Conservation (phyloP, 108 stramenopile species). For the Tribonema minus region DNA sequence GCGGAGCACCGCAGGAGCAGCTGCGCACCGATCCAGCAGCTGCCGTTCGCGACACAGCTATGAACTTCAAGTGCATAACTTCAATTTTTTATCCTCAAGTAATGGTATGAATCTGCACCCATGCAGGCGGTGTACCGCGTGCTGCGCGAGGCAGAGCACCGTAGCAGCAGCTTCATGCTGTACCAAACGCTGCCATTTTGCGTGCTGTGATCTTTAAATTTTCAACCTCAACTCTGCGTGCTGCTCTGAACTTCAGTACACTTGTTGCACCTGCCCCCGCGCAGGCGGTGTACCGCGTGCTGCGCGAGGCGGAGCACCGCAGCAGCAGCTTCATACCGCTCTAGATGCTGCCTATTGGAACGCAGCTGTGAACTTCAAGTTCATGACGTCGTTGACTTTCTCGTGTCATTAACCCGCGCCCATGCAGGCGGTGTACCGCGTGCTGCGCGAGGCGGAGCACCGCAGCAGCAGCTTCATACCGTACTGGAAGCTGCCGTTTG, state of each 20-base stretch:
- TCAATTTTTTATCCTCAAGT: too few species aligned
- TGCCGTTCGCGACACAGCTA: constrained; percentile 83
- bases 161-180: constrained; percentile 84
- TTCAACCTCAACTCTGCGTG: too few species aligned
- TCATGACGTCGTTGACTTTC: too few species aligned
- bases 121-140: constrained; percentile 79
- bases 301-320: constrained; percentile 89
- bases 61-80: too few species aligned
- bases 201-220: too few species aligned
- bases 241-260: too few species aligned
- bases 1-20: constrained; percentile 90
- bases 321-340: constrained; percentile 90
- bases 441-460: constrained; percentile 87
- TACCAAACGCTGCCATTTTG: too few species aligned
- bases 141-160: constrained; percentile 86
- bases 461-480: constrained; percentile 88
- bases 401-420: too few species aligned
- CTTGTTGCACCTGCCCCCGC: too few species aligned
- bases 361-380: too few species aligned
- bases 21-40: constrained; percentile 88
- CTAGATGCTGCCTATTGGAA: constrained; percentile 89
- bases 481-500: constrained; percentile 79
- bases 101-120: too few species aligned
- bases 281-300: constrained; percentile 74
- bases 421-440: constrained; percentile 74